Base-by-base conservation (phyloP, 1,139 yeast species). In the Hemisphaericaspora xylofermentans region DNA sequence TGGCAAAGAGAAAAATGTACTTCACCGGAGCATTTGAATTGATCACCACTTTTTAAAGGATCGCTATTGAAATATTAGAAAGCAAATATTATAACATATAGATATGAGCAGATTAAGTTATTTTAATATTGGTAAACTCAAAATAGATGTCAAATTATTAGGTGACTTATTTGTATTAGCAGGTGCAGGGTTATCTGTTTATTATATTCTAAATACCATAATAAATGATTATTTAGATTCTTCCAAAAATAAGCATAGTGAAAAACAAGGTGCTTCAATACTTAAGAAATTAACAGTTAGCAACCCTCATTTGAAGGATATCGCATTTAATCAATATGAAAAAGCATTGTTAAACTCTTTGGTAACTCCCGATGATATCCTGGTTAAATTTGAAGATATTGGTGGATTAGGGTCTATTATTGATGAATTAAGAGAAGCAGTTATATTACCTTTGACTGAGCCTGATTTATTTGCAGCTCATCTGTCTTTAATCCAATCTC, bases 381-480 rank as follows among this genome's bases (percentile, higher is more conserved):
- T 76, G 17, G 84, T 84, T 4, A 73, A 80, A 13, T 91, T 91
- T 58, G 71, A 64, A 35, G 96, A 91, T 58, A 79, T 93, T 42
- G 98, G 98, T 21, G 98, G 98, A 0, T 69, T 93, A 35, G 93
- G 87, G 44, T 72, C 71, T 14, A 85, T 88, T 35, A 79, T 93
- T 29, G 93, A 84, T 44, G 98, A 91, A 51, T 70, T 93, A 39
- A 74, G 87, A 50, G 98, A 93, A 61, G 79, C 91, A 40, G 96
- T 93, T 8, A 78, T 93, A 38, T 82, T 87, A 53, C 98, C 98
- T 1, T 69, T 93, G 42, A 89, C 95, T 1, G 82, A 58, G 51
- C 89, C 91, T 1, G 82, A 77, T 29, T 59, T 84, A 39, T 84
- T 82, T 54, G 67, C 74, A 12, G 78, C 75, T 30, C 85, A 82